Conservation (phyloP, 805 yeast genomes). For the Pichia membranifaciens region DNA sequence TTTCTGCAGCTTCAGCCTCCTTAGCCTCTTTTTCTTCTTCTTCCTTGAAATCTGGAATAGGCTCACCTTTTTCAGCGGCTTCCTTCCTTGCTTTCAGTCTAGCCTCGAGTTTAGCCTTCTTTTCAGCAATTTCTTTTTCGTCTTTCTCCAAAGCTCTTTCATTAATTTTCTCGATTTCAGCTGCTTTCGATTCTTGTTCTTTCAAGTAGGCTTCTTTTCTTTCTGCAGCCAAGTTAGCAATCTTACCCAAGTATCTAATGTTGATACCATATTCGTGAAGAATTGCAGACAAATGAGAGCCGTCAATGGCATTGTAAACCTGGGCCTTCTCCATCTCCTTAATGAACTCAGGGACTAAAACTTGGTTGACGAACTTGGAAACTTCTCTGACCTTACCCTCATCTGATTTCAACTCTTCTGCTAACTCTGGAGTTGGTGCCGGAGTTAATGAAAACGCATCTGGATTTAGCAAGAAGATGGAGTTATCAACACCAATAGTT, state of each 20-base stretch:
- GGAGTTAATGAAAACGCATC: constrained; percentile 58
- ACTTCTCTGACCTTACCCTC: constrained; percentile 62
- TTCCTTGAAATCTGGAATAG: constrained; percentile 19
- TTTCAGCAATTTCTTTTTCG: constrained; percentile 23
- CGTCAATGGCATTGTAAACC: constrained; percentile 68
- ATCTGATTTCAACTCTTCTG: constrained; percentile 40
- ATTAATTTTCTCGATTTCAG: constrained; percentile 30
- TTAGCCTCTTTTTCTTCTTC: constrained; percentile 30
- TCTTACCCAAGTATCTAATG: constrained; percentile 74
- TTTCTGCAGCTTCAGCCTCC: constrained; percentile 30
- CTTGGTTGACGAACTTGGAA: constrained; percentile 53
- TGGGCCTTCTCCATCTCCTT: constrained; percentile 46
- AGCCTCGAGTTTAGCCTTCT: constrained; percentile 30
- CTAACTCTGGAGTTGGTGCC: constrained; percentile 33
- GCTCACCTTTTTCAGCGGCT: constrained; percentile 16
- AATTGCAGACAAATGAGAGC: constrained; percentile 59
- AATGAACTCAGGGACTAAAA: constrained; percentile 59
- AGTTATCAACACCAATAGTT: constrained; percentile 46
- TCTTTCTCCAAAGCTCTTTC: constrained; percentile 24
- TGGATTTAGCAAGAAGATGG: constrained; percentile 63
- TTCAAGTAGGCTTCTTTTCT: constrained; percentile 21
- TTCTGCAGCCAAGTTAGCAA: constrained; percentile 34
- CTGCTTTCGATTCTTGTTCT: constrained; percentile 20
- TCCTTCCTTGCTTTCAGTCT: constrained; percentile 18
- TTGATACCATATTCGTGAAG: constrained; percentile 84